Evolutionary conservation across 2,329 filamentous ascomycete genomes (phyloP).

Genomic region (Dactylellina parvicollis): DNA sequence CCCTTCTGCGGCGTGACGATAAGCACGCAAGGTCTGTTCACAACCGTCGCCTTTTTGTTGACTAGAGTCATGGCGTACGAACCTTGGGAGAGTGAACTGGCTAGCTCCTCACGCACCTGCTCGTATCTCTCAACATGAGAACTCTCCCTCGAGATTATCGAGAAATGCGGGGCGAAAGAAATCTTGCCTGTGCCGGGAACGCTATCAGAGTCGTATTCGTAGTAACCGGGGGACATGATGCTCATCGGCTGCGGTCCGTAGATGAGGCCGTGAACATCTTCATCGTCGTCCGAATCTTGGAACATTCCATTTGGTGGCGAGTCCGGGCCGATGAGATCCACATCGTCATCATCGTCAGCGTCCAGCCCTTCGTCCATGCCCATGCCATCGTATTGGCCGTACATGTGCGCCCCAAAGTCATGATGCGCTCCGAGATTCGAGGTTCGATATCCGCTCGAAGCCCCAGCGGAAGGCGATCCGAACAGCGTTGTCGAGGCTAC

Average conservation of each 20-base stretch:
- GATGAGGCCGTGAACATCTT: conserved; percentile 20
- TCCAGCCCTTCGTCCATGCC: conserved; percentile 39
- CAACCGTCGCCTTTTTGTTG: conserved; percentile 12
- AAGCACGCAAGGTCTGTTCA: conserved; percentile 33
- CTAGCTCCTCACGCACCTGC: conserved; percentile 28
- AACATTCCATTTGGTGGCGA: conserved; percentile 18
- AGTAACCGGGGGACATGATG: conserved; percentile 35
- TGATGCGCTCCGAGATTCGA: conserved; percentile 30
- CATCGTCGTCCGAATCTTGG: conserved; percentile 46
- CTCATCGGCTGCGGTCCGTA: conserved; percentile 31
- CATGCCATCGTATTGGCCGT: conserved; percentile 19
- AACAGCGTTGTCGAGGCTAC: conserved; percentile 27
- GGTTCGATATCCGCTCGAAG: conserved; percentile 7
- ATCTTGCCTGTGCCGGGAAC: conserved; percentile 45
- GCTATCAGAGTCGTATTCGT: conserved; percentile 42
- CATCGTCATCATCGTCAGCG: conserved; percentile 42
- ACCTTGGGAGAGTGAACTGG: conserved; percentile 9
- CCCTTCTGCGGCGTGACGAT: conserved; percentile 31
- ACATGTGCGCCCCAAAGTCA: conserved; percentile 30
- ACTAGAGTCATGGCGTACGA: conserved; percentile 47
- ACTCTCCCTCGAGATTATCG: conserved; percentile 40
- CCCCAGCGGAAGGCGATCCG: conserved; percentile 18
- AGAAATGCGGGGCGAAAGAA: conserved; percentile 41
- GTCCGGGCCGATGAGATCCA: conserved; percentile 9
- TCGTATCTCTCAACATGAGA: conserved; percentile 29